Evolutionary conservation across 1,284 basidiomycete genomes (phyloP).

Genomic region (Rhodotorula sp.): DNA sequence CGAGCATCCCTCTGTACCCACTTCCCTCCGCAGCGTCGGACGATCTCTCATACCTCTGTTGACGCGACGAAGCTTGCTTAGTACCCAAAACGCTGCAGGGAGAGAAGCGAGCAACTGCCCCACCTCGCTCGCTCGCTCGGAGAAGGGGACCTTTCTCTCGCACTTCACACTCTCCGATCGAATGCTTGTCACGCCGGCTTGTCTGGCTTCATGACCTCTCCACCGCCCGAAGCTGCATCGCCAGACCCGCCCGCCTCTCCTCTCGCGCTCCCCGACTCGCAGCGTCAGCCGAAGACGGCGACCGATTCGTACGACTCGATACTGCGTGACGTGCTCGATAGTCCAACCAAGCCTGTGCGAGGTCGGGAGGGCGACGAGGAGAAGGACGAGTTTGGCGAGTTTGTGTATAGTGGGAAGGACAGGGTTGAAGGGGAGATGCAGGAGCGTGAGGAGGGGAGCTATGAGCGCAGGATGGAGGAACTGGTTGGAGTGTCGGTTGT

Average conservation of each 20-base stretch:
- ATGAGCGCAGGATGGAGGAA: constrained; percentile 7
- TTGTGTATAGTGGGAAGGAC: constrained; percentile 36
- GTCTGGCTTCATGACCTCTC: neutral
- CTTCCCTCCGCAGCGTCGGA: neutral
- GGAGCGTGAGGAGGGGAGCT: constrained; percentile 5
- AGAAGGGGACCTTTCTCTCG: too few species aligned
- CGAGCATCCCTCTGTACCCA: neutral
- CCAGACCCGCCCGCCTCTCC: neutral
- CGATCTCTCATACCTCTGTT: neutral
- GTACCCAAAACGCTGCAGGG: too few species aligned
- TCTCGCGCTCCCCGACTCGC: neutral
- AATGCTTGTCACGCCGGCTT: neutral
- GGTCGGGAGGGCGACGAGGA: constrained; percentile 1
- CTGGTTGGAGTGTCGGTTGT: neutral
- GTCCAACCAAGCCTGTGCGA: neutral
- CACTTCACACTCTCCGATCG: too few species aligned
- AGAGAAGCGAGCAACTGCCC: neutral
- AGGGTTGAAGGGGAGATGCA: constrained; percentile 16
- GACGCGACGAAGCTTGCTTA: neutral
- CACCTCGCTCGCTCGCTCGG: neutral
- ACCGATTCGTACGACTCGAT: neutral
- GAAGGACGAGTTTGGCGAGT: constrained; percentile 28
- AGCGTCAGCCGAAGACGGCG: too few species aligned
- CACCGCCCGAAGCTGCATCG: too few species aligned
- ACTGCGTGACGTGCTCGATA: neutral